Evolutionary conservation across 768 basidiomycete genomes (phyloP).

Genomic region (Termitomyces sp.): DNA sequence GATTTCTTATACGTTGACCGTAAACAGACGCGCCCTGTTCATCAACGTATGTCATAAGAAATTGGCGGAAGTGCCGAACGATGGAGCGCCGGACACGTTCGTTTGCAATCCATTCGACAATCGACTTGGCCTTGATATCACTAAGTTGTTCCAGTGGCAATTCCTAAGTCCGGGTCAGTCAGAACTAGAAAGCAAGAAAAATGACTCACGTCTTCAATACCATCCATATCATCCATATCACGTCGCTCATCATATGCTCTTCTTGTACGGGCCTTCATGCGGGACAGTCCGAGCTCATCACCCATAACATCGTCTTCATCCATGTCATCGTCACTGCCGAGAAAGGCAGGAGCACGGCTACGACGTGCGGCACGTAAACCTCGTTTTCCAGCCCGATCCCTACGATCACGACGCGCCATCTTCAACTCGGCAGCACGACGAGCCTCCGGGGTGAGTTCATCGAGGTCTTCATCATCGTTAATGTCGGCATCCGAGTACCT

Average conservation of each 20-base stretch:
- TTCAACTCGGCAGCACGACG: constrained; percentile 80
- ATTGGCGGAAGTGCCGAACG: constrained; percentile 88
- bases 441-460: constrained; percentile 59
- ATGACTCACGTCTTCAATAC: constrained; percentile 70
- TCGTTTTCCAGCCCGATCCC: constrained; percentile 58
- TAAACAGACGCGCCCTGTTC: constrained; percentile 90
- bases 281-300: constrained; percentile 57
- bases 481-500: constrained; percentile 83
- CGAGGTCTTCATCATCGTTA: constrained; percentile 73
- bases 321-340: constrained; percentile 78
- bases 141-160: constrained; percentile 93
- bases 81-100: constrained; percentile 90
- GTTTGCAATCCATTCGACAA: constrained; percentile 95
- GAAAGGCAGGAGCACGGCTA: constrained; percentile 80
- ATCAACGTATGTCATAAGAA: constrained; percentile 94
- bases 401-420: constrained; percentile 86
- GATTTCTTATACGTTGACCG: constrained; percentile 85
- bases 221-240: constrained; percentile 88
- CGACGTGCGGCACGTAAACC: constrained; percentile 74
- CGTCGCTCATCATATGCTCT: constrained; percentile 92
- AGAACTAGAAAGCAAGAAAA: neutral
- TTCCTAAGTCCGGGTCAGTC: constrained; percentile 47
- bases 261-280: constrained; percentile 78
- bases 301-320: constrained; percentile 73
- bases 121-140: constrained; percentile 96